Conservation (phyloP, 1,284 basidiomycete species). For the Trichosporon sp. region DNA sequence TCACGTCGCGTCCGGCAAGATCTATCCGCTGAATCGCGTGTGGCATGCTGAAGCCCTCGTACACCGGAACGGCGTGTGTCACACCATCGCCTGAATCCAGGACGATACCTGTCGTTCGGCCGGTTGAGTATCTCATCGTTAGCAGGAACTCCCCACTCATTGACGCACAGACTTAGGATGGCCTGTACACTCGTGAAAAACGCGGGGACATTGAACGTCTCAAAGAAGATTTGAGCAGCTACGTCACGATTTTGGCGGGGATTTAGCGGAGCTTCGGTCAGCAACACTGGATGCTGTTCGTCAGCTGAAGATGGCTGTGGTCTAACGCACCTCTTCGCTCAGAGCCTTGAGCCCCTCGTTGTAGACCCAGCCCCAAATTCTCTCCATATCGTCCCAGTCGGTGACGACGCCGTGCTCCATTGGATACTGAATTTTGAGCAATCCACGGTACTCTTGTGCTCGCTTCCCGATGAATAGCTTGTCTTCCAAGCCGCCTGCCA, state of each 20-base stretch:
- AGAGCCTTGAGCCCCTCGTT: slow-evolving; percentile 87
- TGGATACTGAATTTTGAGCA: slow-evolving; percentile 93
- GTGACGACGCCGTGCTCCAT: slow-evolving; percentile 87
- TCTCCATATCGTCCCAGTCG: slow-evolving; percentile 98
- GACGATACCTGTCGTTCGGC: slow-evolving; percentile 97
- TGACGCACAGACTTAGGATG: slow-evolving; percentile 80
- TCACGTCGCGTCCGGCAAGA: slow-evolving; percentile 93
- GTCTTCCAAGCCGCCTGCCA: slow-evolving; percentile 66
- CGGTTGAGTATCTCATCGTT: slow-evolving; percentile 83
- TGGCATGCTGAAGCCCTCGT: slow-evolving; percentile 98
- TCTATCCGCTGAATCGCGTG: slow-evolving; percentile 95
- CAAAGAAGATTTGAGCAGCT: slow-evolving; percentile 96
- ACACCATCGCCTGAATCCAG: slow-evolving; percentile 98
- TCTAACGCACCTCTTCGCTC: slow-evolving; percentile 76
- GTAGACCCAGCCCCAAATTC: slow-evolving; percentile 96
- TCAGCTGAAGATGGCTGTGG: slow-evolving; percentile 10
- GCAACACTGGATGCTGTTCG: slow-evolving; percentile 81
- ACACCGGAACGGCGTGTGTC: slow-evolving; percentile 97
- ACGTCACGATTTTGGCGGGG: slow-evolving; percentile 89
- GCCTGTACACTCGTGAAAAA: slow-evolving; percentile 96
- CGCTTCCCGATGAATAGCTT: slow-evolving; percentile 87
- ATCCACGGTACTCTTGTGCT: slow-evolving; percentile 86
- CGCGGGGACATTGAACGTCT: slow-evolving; percentile 98
- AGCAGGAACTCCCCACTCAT: not conserved
- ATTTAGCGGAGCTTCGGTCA: slow-evolving; percentile 93